phyloP scores from a whole-genome alignment of 352 stramenopile species.

The Pythium guiyangense region DNA sequence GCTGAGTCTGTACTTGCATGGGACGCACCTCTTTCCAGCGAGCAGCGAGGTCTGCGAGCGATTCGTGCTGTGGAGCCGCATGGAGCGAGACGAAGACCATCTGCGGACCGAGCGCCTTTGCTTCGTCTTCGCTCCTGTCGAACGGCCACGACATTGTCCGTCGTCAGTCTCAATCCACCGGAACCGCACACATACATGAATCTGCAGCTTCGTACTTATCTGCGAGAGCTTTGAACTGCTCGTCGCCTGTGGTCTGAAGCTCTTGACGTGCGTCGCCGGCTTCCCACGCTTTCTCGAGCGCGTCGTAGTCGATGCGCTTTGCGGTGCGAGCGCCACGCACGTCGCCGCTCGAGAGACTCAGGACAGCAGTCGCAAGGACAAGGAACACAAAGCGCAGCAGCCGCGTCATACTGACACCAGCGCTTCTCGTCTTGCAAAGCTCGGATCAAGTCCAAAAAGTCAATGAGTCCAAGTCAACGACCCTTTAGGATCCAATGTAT shows the following conservation, averaged over 20 bases:
- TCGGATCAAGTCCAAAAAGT: no score
- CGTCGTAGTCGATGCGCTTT: constrained; percentile 51
- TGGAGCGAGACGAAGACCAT: constrained; percentile 77
- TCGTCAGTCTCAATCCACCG: neutral
- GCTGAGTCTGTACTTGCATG: neutral
- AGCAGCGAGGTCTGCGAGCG: constrained; percentile 37
- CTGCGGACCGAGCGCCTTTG: constrained; percentile 55
- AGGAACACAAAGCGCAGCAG: neutral
- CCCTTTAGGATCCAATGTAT: no score
- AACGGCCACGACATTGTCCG: no score
- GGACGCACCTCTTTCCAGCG: constrained; percentile 65
- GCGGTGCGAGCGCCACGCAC: neutral
- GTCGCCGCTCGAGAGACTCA: neutral
- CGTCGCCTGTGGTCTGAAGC: constrained; percentile 37
- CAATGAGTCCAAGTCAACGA: no score
- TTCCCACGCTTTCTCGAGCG: constrained; percentile 65
- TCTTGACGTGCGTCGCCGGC: constrained; percentile 39
- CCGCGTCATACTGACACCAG: no score
- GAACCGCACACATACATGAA: no score
- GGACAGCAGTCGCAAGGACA: neutral
- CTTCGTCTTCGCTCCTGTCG: constrained; percentile 29
- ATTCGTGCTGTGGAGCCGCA: constrained; percentile 12
- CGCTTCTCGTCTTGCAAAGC: no score
- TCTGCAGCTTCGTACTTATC: constrained; percentile 21
- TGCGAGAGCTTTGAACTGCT: constrained; percentile 43